Percentiles rank a stretch among this genome's conserved stretches.
These are phyloP conservation scores for Aspergillus clavatus DNA, from an alignment of 2,329 filamentous ascomycete species.

Conservation along the genomic window DNA sequence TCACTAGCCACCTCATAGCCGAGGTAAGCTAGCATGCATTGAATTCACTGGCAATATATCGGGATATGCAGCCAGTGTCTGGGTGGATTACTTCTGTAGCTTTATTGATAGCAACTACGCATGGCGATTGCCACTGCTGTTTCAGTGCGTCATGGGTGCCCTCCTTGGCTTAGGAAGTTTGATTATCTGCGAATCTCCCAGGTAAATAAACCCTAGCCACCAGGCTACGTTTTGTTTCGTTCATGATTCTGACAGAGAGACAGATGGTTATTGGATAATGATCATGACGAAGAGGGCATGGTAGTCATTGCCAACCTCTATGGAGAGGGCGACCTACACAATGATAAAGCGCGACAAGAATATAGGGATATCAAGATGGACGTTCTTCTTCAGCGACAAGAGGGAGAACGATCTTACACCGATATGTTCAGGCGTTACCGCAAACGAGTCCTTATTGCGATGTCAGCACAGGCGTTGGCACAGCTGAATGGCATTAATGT, in stretches of 20 bases:
- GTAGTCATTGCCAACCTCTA: conserved; percentile 97
- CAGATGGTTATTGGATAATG: conserved; percentile 95
- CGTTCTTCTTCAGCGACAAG: conserved; percentile 85
- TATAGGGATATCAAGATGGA: conserved; percentile 99
- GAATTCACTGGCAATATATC: conserved; percentile 97
- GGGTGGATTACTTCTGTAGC: conserved; percentile 97
- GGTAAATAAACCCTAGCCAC: conserved; percentile 49
- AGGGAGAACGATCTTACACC: conserved; percentile 82
- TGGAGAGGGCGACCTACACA: conserved; percentile 90
- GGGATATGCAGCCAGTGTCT: conserved; percentile 92
- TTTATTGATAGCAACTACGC: conserved; percentile 80
- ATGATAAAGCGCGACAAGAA: conserved; percentile 86
- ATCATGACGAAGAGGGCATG: conserved; percentile 97
- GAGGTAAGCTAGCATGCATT: conserved; percentile 92
- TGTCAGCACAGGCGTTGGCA: conserved; percentile 93
- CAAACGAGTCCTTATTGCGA: conserved; percentile 93
- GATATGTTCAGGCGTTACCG: conserved; percentile 95
- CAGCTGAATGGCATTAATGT: conserved; percentile 99
- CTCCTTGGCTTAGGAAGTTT: conserved; percentile 81
- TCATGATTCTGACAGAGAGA: conserved; percentile 5
- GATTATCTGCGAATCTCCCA: conserved; percentile 92
- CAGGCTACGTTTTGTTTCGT: conserved; percentile 25
- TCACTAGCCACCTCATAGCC: conserved; percentile 73
- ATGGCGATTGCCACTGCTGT: conserved; percentile 82
- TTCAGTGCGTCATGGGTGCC: conserved; percentile 93